Evolutionary conservation across 495 filamentous ascomycete genomes (phyloP).

Genomic region (Lasiosphaeria miniovina): DNA sequence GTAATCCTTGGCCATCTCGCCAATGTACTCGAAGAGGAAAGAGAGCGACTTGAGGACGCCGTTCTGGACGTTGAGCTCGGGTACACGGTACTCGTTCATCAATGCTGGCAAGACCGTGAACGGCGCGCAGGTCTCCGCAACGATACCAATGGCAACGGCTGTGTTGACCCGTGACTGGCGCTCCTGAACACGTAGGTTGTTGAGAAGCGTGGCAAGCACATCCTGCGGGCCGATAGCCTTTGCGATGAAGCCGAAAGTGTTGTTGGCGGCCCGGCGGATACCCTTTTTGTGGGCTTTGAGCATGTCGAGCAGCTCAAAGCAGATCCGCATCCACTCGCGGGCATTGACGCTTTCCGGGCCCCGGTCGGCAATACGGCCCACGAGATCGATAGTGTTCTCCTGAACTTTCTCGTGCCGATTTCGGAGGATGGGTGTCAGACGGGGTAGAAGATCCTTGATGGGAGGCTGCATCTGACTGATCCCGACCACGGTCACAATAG

Average conservation of each 20-base stretch:
- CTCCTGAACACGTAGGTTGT: slow-evolving; percentile 95
- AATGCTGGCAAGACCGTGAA: slow-evolving; percentile 98
- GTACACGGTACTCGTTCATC: slow-evolving; percentile 99
- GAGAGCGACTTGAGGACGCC: slow-evolving; percentile 95
- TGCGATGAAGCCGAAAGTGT: slow-evolving; percentile 99
- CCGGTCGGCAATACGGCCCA: slow-evolving; percentile 96
- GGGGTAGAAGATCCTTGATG: slow-evolving; percentile 94
- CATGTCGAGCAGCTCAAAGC: slow-evolving; percentile 98
- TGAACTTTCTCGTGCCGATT: slow-evolving; percentile 99
- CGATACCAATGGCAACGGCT: slow-evolving; percentile 97
- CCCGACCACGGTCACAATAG: slow-evolving; percentile 96
- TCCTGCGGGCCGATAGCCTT: slow-evolving; percentile 99
- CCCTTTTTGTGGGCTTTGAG: slow-evolving; percentile 99
- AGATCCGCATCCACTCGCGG: slow-evolving; percentile 99
- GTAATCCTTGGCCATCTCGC: slow-evolving; percentile 99
- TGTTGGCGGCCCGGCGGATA: slow-evolving; percentile 97
- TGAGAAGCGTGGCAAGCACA: slow-evolving; percentile 90
- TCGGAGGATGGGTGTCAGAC: slow-evolving; percentile 92
- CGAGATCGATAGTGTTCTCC: slow-evolving; percentile 99
- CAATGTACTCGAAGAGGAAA: slow-evolving; percentile 99
- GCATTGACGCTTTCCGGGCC: slow-evolving; percentile 95
- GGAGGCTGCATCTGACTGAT: slow-evolving; percentile 98
- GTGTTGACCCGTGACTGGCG: slow-evolving; percentile 98
- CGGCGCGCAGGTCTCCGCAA: slow-evolving; percentile 99
- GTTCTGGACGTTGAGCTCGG: slow-evolving; percentile 98